These are phyloP conservation scores for Ceriops zippeliana DNA, from an alignment of 345 rosid species.

Conservation along the genomic window DNA sequence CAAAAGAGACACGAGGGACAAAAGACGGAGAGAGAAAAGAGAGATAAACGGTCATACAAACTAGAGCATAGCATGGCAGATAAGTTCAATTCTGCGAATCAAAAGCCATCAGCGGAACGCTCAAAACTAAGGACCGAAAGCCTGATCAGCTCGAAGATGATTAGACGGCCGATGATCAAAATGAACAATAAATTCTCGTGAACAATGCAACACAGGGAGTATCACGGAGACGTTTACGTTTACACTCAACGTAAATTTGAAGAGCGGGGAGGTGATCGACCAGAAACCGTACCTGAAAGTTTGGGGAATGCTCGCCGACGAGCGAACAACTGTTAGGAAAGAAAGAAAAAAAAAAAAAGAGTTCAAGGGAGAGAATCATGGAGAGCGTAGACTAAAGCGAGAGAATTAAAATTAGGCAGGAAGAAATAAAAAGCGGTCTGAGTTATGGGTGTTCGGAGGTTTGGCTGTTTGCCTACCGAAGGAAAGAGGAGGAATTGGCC, in stretches of 20 bases:
- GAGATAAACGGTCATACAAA: background rate
- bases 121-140: conserved; percentile 6
- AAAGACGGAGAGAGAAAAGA: background rate
- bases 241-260: background rate
- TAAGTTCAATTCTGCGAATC: conserved; percentile 14
- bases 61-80: background rate
- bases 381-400: no score
- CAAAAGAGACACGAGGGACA: background rate
- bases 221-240: background rate
- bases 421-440: conserved; percentile 17
- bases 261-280: background rate
- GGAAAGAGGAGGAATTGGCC: no score
- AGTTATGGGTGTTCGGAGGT: background rate
- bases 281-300: conserved; percentile 21
- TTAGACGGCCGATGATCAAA: conserved; percentile 14
- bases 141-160: conserved; percentile 9
- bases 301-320: background rate
- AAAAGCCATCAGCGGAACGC: background rate
- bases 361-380: background rate
- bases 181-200: background rate
- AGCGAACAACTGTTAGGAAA: background rate
- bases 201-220: conserved; percentile 1
- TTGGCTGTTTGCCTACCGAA: conserved; percentile 11
- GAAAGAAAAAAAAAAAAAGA: background rate
- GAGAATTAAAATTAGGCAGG: background rate